Evolutionary conservation across 129 eudicot species (phyloP), one percentile per base, ranked within the genome.

Genomic region (Mikania micrantha): DNA sequence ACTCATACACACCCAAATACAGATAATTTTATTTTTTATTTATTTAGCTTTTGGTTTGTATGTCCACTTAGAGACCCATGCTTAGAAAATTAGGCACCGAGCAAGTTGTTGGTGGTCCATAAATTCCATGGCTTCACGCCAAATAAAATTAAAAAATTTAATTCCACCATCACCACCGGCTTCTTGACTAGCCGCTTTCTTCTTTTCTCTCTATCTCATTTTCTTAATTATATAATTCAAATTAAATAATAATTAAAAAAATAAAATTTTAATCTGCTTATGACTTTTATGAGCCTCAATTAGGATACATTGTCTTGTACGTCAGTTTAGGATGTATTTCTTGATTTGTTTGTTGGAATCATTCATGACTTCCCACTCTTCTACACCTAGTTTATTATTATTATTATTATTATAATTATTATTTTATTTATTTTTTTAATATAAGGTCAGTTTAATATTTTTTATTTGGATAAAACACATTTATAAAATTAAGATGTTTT

Each of bases 81-180:
- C 24, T n/a, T 48, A 16, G 54, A 34, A 47, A 47, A 48, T 29
- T 39, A 42, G 74, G 66, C 54, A 69, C 15, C 54, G 16, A 28
- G 28, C 73, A 70, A 70, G 75, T 70, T 58, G 75, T 70, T 70
- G 34, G 75, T 70, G 75, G 75, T 58, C 75, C 67, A 54, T 70
- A 66, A 66, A 27, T 25, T 70, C 50, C 41, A 62, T n/a, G 61
- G 57, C 42, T 57, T 70, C 75, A 70, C 75, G 75, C 75, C 58
- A 41, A 25, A 58, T 66, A 65, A 40, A 15, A 6, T 70, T 67
- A 7, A 50, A 52, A 52, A 13, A 2, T 22, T 13, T 31, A 16
- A n/a, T 45, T 17, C 45, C 66, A 16, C 19, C 74, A 54, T 11
- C 65, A 54, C 54, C 75, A 35, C 56, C 66, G 44, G 57, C 57